Base-by-base conservation (phyloP, 495 filamentous ascomycete species). In the Neurospora sp. region DNA sequence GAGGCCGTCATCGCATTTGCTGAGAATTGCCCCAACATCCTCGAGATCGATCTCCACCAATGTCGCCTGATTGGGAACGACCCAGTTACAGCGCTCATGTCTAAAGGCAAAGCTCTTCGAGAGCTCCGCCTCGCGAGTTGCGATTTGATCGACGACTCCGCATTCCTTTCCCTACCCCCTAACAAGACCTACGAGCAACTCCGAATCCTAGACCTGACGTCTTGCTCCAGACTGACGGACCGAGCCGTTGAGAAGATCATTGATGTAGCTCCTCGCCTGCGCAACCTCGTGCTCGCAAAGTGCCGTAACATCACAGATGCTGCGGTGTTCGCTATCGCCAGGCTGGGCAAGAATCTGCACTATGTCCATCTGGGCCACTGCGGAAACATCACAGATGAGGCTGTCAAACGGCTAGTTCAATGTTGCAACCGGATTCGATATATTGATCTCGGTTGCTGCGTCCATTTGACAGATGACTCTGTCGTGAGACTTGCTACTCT, bases 321-420 rank as follows among this genome's bases (percentile, higher is more conserved):
- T 70, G 90, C 94, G 9, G 94, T 98, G n/a, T 83, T 88, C 66
- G 90, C 94, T 40, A 98, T 98, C 74, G 91, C 93, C 66, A 90
- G 88, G 73, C 87, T 99, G 18, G 94, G 94, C 69, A 98, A 97
- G 85, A 98, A 98, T 75, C 81, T 99, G 31, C 96, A 99, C 80
- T 97, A 94, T 78, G 89, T 99, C 68, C 96, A 98, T 77, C 85
- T 99, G 6, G 96, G 96, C 2, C 96, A 99, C 79, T 99, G 96
- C 80, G 87, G 88, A 18, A 88, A 94, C 48, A 94, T 99, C 76
- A 97, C 94, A 0, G 96, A 99, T 82, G 80, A 86, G 12, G 93
- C 92, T 8, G 93, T 99, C 9, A 90, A 90, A 69, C 89, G 90
- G 48, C 85, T 99, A 9, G 94, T 97, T 44, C 90, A 91, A 73